phyloP scores from a whole-genome alignment of 306 rosid species.

The Rosa multiflora region DNA sequence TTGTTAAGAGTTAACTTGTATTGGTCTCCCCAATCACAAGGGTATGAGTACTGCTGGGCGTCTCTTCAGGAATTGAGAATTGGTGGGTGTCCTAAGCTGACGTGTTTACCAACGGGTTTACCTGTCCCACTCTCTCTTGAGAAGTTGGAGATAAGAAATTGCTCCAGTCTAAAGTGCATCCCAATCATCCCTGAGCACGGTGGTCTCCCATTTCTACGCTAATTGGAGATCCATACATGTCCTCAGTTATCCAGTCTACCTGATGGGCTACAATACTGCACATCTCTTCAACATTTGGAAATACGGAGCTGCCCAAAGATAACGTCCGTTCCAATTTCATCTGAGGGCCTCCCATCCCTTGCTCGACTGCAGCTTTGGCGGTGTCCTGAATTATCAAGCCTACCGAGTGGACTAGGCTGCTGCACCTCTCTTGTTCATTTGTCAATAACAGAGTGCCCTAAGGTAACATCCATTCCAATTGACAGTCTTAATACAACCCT shows the following conservation, averaged over 20 bases:
- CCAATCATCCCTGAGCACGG: not conserved
- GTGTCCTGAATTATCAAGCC: too few relatives aligned
- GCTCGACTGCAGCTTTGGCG: fast-evolving
- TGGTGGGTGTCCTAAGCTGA: not conserved
- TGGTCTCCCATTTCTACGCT: not conserved
- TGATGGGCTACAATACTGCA: not conserved
- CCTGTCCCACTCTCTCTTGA: not conserved
- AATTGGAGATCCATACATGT: not conserved
- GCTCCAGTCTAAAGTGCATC: not conserved
- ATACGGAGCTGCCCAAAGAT: not conserved
- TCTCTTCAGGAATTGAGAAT: not conserved
- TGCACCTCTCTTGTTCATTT: not conserved
- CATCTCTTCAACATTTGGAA: not conserved
- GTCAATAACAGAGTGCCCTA: not conserved
- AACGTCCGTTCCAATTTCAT: not conserved
- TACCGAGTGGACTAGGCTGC: not conserved
- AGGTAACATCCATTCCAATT: not conserved
- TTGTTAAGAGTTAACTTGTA: not conserved
- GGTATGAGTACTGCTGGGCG: not conserved
- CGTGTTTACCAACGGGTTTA: too few relatives aligned
- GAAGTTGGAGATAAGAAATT: not conserved
- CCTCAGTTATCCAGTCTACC: not conserved
- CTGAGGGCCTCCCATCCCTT: not conserved
- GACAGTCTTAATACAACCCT: not conserved
- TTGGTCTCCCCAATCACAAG: not conserved